Conservation (phyloP, 2,329 filamentous ascomycete species). For the Diaporthe velutina region DNA sequence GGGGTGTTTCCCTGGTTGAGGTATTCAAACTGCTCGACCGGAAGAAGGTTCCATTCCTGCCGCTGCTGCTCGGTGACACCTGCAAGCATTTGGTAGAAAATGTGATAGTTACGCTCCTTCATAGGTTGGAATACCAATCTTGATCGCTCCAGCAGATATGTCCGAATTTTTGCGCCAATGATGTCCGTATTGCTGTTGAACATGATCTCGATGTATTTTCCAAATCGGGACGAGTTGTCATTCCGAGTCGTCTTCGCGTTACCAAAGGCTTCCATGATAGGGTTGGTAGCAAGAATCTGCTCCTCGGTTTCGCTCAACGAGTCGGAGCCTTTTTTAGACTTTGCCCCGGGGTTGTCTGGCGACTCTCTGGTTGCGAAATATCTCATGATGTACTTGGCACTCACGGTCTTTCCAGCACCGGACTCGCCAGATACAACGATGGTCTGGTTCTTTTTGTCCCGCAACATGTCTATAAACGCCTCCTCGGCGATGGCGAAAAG, state of each 20-base stretch:
- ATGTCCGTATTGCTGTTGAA: conserved; percentile 96
- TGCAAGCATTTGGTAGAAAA: conserved; percentile 97
- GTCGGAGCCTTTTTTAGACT: conserved; percentile 80
- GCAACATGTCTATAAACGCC: conserved; percentile 98
- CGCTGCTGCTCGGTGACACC: conserved; percentile 89
- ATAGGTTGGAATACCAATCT: conserved; percentile 96
- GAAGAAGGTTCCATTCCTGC: conserved; percentile 81
- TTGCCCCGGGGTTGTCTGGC: conserved; percentile 85
- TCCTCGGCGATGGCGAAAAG: conserved; percentile 99
- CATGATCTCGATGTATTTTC: conserved; percentile 99
- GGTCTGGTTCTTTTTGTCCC: conserved; percentile 95
- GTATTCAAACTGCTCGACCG: conserved; percentile 94
- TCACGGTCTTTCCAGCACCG: conserved; percentile 98
- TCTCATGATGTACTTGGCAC: conserved; percentile 99
- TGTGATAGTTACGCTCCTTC: conserved; percentile 98
- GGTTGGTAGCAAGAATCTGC: conserved; percentile 97
- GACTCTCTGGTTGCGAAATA: conserved; percentile 99
- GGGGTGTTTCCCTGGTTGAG: conserved; percentile 95
- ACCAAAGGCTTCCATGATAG: conserved; percentile 99
- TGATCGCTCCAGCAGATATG: conserved; percentile 94
- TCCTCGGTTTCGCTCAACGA: conserved; percentile 98
- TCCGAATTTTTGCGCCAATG: conserved; percentile 96
- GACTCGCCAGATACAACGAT: conserved; percentile 99
- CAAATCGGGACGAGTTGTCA: conserved; percentile 98
- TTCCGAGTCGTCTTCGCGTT: conserved; percentile 99